Percentiles rank a stretch among this genome's conserved stretches.
Conservation (phyloP, 2,329 filamentous ascomycete genomes). For the Diaporthe ilicicola region DNA sequence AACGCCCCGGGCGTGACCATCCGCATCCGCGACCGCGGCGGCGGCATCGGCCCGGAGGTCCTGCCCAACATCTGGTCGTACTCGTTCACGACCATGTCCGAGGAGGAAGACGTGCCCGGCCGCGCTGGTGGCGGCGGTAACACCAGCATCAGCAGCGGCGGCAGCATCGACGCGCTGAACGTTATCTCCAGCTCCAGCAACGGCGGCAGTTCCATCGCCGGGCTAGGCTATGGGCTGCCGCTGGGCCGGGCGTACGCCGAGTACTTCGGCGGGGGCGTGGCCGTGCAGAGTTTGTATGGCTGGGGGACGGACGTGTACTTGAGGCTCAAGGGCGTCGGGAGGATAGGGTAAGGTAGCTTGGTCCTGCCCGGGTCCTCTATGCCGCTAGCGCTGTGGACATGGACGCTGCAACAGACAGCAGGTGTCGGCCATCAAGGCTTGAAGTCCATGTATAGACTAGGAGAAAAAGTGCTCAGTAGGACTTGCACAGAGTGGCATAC, state of each 20-base stretch:
- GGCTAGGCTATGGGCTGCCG: slow-evolving; percentile 90
- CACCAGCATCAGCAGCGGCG: slow-evolving; percentile 49
- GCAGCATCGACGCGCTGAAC: slow-evolving; percentile 73
- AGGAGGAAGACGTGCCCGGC: slow-evolving; percentile 60
- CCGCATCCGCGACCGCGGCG: slow-evolving; percentile 92
- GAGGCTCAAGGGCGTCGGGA: slow-evolving; percentile 69
- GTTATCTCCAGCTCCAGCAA: slow-evolving; percentile 77
- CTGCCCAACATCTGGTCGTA: slow-evolving; percentile 94
- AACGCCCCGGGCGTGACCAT: slow-evolving; percentile 89
- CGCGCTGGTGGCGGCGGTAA: slow-evolving; percentile 61
- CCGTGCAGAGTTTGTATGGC: slow-evolving; percentile 93
- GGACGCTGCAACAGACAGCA: neutral
- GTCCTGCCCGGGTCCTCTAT: neutral
- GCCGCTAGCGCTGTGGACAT: neutral
- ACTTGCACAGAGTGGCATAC: neutral
- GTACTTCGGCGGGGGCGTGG: slow-evolving; percentile 96
- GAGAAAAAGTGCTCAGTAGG: neutral
- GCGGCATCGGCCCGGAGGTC: slow-evolving; percentile 87
- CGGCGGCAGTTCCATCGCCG: slow-evolving; percentile 84
- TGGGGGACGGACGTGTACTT: slow-evolving; percentile 84
- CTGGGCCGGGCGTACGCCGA: slow-evolving; percentile 93
- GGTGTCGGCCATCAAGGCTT: neutral
- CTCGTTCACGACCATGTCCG: slow-evolving; percentile 93
- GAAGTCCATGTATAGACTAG: neutral
- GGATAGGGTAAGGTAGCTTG: slow-evolving; percentile 49